These are phyloP conservation scores for Lycium barbarum DNA, from an alignment of 257 asterid species.

Conservation along the genomic window DNA sequence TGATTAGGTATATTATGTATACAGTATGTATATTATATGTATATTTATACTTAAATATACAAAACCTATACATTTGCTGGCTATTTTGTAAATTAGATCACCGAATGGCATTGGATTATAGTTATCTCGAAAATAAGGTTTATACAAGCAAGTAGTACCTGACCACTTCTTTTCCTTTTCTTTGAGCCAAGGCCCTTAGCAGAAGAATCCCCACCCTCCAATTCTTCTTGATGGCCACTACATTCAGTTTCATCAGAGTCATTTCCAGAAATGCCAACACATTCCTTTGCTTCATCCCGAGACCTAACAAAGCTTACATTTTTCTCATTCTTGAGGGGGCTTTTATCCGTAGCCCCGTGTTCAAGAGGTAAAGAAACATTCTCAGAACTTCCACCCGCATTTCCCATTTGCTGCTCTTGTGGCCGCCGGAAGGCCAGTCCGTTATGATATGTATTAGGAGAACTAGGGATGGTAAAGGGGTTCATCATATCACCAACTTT, in stretches of 20 bases:
- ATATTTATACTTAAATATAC: too few species aligned
- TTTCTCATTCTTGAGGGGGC: slow-evolving; percentile 55
- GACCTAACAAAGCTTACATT: slow-evolving; percentile 33
- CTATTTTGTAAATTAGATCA: too few species aligned
- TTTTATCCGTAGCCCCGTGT: slow-evolving; percentile 39
- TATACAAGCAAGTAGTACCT: slow-evolving; percentile 48
- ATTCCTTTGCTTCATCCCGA: slow-evolving; percentile 50
- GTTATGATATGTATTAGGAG: slow-evolving; percentile 44
- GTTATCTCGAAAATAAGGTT: too few species aligned
- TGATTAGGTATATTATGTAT: too few species aligned
- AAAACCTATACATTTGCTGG: too few species aligned
- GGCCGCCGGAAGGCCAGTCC: slow-evolving; percentile 50
- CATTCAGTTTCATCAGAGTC: slow-evolving; percentile 76
- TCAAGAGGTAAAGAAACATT: slow-evolving; percentile 44
- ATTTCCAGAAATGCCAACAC: slow-evolving; percentile 49
- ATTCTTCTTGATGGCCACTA: slow-evolving; percentile 68
- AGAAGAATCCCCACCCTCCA: slow-evolving; percentile 49
- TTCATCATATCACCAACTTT: slow-evolving; percentile 58
- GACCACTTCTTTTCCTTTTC: slow-evolving; percentile 77
- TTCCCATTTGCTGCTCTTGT: slow-evolving; percentile 40
- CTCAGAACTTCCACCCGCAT: slow-evolving; percentile 46
- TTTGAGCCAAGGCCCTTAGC: slow-evolving; percentile 55
- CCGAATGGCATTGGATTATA: too few species aligned
- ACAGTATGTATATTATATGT: too few species aligned
- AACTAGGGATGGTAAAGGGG: slow-evolving; percentile 45